Percentiles rank a stretch among this genome's conserved stretches.
Evolutionary conservation across 1,139 yeast genomes (phyloP).

Genomic region (Sugiyamaella sp.): DNA sequence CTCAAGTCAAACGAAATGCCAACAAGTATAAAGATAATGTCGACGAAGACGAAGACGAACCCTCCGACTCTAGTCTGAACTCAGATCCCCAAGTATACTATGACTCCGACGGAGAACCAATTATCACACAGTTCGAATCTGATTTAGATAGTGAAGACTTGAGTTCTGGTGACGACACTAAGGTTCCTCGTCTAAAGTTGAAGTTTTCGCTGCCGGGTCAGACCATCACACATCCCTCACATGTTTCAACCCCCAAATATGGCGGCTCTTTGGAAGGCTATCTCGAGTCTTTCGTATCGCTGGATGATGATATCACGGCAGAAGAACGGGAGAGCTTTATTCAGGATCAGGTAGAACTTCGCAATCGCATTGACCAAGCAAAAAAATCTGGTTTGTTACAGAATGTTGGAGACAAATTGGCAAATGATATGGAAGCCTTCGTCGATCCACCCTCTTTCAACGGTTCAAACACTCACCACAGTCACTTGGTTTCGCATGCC

Average conservation of each 20-base stretch:
- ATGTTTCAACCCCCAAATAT: constrained; percentile 51
- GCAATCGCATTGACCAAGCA: constrained; percentile 57
- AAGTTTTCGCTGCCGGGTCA: constrained; percentile 13
- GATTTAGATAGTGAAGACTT: constrained; percentile 21
- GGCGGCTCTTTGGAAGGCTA: constrained; percentile 47
- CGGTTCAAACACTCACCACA: constrained; percentile 55
- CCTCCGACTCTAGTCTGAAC: constrained; percentile 8
- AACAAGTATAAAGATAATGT: neutral
- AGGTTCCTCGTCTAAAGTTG: constrained; percentile 16
- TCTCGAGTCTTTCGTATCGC: constrained; percentile 56
- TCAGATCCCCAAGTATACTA: constrained; percentile 5
- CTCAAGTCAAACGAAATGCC: neutral
- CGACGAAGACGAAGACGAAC: neutral
- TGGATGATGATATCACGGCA: constrained; percentile 55
- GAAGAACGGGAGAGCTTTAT: constrained; percentile 55
- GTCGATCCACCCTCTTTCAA: constrained; percentile 45
- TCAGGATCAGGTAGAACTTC: constrained; percentile 48
- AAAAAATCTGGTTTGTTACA: constrained; percentile 52
- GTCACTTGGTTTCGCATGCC: constrained; percentile 78
- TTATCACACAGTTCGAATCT: constrained; percentile 20
- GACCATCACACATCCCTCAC: constrained; percentile 68
- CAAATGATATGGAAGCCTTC: constrained; percentile 45
- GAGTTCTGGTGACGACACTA: constrained; percentile 17
- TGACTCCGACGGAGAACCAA: constrained; percentile 5
- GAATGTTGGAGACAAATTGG: neutral